phyloP scores from a whole-genome alignment of 2,329 filamentous ascomycete species.

The Apiospora arundinis region DNA sequence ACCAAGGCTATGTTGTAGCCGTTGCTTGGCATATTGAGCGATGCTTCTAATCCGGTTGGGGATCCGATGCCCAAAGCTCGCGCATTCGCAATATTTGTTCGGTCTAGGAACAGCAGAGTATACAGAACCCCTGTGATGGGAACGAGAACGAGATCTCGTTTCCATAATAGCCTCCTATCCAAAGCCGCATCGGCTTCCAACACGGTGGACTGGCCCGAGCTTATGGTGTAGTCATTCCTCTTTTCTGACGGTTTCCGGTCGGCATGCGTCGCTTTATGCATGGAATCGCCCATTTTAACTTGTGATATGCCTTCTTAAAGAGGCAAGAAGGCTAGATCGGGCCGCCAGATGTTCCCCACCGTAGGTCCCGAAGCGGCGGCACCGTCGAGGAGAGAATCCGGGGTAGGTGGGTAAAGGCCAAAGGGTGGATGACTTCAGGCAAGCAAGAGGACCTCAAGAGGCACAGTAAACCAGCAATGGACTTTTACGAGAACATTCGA shows the following conservation, averaged over 20 bases:
- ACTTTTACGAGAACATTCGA: neutral
- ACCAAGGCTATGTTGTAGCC: constrained; percentile 44
- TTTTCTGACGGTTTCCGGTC: constrained; percentile 28
- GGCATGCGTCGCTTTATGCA: neutral
- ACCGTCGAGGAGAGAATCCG: neutral
- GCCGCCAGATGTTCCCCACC: neutral
- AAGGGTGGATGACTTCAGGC: too few relatives aligned
- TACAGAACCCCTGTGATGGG: constrained; percentile 39
- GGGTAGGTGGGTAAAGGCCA: neutral
- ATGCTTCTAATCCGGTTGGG: constrained; percentile 48
- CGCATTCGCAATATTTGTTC: constrained; percentile 51
- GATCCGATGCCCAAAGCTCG: constrained; percentile 37
- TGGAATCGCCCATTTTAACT: neutral
- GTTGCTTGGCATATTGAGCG: constrained; percentile 48
- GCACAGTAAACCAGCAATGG: neutral
- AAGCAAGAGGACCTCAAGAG: neutral
- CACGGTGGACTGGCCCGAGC: constrained; percentile 17
- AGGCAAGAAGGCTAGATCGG: neutral
- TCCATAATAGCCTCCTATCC: constrained; percentile 34
- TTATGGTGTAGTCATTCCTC: constrained; percentile 24
- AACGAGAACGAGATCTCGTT: constrained; percentile 36
- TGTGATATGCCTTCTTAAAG: neutral
- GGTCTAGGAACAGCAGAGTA: constrained; percentile 36
- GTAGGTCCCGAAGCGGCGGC: neutral
- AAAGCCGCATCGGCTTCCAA: constrained; percentile 29